These are phyloP conservation scores for Oryza australiensis DNA, from an alignment of 176 grass and related monocot species.

Conservation along the genomic window DNA sequence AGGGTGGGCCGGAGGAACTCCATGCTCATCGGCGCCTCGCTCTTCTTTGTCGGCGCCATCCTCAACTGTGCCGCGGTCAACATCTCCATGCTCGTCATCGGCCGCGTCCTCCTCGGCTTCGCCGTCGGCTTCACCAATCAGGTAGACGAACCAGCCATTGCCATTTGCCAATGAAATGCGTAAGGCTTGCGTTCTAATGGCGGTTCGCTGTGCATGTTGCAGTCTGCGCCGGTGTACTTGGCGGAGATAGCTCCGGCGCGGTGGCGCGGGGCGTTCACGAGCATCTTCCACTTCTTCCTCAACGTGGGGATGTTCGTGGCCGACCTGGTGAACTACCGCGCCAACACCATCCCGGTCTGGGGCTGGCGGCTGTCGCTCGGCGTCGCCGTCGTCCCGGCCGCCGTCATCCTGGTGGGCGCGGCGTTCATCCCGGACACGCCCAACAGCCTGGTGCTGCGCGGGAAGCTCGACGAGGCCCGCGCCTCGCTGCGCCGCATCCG, in stretches of 20 bases:
- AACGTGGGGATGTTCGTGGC: slow-evolving; percentile 41
- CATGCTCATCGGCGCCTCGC: slow-evolving; percentile 70
- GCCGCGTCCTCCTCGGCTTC: slow-evolving; percentile 81
- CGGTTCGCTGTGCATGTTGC: background rate
- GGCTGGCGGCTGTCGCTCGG: slow-evolving; percentile 59
- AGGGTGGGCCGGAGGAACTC: slow-evolving; percentile 53
- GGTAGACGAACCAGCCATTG: slow-evolving; percentile 21
- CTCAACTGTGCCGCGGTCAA: slow-evolving; percentile 69
- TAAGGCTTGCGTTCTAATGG: background rate
- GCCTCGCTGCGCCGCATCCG: slow-evolving; percentile 43
- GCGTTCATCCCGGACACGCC: slow-evolving; percentile 46
- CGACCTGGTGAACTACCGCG: slow-evolving; percentile 53
- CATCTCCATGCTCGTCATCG: slow-evolving; percentile 79
- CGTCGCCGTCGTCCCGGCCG: slow-evolving; percentile 35
- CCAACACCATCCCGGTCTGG: slow-evolving; percentile 28
- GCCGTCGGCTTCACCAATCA: slow-evolving; percentile 94
- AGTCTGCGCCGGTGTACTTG: slow-evolving; percentile 46
- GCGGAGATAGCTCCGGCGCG: slow-evolving; percentile 52
- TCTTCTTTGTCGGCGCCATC: slow-evolving; percentile 65
- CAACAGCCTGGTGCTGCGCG: slow-evolving; percentile 50
- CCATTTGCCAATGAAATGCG: background rate
- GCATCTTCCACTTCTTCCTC: slow-evolving; percentile 50
- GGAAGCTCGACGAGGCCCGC: slow-evolving; percentile 22
- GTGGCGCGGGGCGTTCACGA: slow-evolving; percentile 55
- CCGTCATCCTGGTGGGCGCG: slow-evolving; percentile 29